Conservation (phyloP, 1,284 basidiomycete species). For the Papiliotrema flavescens region DNA sequence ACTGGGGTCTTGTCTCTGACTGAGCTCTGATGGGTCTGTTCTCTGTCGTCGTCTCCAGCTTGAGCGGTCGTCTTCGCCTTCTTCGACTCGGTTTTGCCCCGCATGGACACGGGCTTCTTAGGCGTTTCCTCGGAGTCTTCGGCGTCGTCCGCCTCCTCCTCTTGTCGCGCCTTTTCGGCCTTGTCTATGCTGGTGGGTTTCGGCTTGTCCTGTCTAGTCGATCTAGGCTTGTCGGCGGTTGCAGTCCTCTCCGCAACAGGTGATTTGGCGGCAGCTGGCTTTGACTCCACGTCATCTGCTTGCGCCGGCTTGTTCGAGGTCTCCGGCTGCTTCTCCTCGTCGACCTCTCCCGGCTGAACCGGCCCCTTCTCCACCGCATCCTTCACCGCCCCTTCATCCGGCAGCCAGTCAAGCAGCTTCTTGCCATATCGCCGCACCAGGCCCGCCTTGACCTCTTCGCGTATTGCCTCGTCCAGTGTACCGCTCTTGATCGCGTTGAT, state of each 20-base stretch:
- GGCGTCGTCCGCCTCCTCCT: no score
- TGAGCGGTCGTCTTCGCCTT: neutral
- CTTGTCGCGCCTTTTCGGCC: no score
- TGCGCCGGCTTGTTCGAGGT: no score
- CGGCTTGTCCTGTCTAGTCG: no score
- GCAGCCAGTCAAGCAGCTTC: slow-evolving; percentile 41
- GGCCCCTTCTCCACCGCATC: slow-evolving; percentile 26
- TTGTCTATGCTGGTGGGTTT: no score
- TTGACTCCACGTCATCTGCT: no score
- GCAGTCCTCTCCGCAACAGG: no score
- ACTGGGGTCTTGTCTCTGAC: neutral
- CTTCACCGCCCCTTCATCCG: slow-evolving; percentile 28
- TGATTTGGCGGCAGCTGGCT: no score
- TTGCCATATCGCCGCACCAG: slow-evolving; percentile 40
- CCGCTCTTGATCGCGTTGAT: slow-evolving; percentile 67
- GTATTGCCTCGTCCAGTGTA: slow-evolving; percentile 60
- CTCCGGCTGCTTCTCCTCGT: neutral
- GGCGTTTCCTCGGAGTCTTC: no score
- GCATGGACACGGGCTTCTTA: no score
- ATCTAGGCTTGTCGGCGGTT: no score
- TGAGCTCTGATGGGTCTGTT: no score
- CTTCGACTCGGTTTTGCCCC: neutral
- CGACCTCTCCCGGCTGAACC: neutral
- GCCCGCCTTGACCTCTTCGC: slow-evolving; percentile 47
- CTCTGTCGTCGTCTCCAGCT: neutral